Evolutionary conservation across 116 monocot species (phyloP).

Genomic region (Iris pallida): DNA sequence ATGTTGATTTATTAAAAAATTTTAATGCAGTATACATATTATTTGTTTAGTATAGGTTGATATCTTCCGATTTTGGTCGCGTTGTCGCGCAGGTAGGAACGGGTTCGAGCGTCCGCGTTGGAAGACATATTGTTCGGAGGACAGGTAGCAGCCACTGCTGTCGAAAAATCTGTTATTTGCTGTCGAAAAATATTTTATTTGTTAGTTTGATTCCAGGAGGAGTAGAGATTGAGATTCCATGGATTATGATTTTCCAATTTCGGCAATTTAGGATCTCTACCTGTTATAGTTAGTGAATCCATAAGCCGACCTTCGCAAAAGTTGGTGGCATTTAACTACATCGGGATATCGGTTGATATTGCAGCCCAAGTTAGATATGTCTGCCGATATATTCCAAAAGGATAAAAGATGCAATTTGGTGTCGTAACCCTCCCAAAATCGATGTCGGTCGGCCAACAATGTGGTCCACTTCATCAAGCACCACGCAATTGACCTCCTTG

Average conservation of each 20-base stretch:
- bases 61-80: too few relatives aligned
- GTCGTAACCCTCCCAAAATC: too few relatives aligned
- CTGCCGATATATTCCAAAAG: too few relatives aligned
- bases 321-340: neutral
- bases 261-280: neutral
- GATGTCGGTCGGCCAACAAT: too few relatives aligned
- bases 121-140: conserved; percentile 4
- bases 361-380: neutral
- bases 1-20: neutral
- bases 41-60: neutral
- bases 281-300: neutral
- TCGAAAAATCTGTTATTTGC: too few relatives aligned
- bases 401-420: too few relatives aligned
- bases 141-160: conserved; percentile 7
- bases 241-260: neutral
- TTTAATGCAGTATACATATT: neutral
- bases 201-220: neutral
- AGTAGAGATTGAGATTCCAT: neutral
- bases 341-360: neutral
- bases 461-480: too few relatives aligned
- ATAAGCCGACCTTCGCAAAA: neutral
- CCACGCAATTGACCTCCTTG: too few relatives aligned
- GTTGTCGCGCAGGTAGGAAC: conserved; percentile 22
- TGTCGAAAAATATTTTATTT: too few relatives aligned
- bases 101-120: conserved; percentile 18